A percentile compares a stretch with the other conserved stretches of the same genome.
These are phyloP conservation scores for Lachnellula cervina DNA, from an alignment of 2,329 filamentous ascomycete genomes.

Conservation along the genomic window DNA sequence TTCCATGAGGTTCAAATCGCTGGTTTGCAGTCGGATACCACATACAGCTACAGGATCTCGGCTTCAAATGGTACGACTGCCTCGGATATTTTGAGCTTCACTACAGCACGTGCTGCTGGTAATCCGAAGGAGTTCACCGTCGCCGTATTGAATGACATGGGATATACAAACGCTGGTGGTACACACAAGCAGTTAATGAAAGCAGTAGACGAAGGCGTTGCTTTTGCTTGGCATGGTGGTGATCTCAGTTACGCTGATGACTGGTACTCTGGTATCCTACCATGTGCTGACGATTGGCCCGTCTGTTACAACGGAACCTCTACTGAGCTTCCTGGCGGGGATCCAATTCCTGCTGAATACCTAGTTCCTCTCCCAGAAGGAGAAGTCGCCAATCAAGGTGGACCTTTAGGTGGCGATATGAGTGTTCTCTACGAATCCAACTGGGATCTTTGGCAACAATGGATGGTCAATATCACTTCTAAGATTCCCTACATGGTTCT, in stretches of 20 bases:
- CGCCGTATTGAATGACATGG: constrained; percentile 49
- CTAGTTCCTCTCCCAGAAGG: constrained; percentile 44
- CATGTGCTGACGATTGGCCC: constrained; percentile 43
- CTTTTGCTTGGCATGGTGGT: constrained; percentile 50
- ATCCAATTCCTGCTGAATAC: constrained; percentile 30
- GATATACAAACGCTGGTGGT: constrained; percentile 47
- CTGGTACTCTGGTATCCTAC: constrained; percentile 47
- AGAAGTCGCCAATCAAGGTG: constrained; percentile 30
- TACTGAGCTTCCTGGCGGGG: constrained; percentile 9
- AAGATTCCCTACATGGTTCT: constrained; percentile 52
- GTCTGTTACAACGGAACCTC: constrained; percentile 48
- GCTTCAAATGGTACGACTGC: constrained; percentile 45
- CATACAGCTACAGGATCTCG: constrained; percentile 47
- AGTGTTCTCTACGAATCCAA: constrained; percentile 45
- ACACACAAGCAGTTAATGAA: constrained; percentile 41
- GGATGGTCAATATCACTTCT: constrained; percentile 47
- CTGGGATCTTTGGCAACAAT: constrained; percentile 51
- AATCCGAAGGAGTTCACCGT: constrained; percentile 39
- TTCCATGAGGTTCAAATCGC: constrained; percentile 47
- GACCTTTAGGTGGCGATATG: constrained; percentile 35
- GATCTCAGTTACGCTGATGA: constrained; percentile 48
- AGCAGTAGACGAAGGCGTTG: constrained; percentile 39
- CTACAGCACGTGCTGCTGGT: constrained; percentile 41
- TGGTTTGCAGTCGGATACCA: constrained; percentile 38
- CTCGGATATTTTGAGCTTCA: constrained; percentile 43